Conservation (phyloP, 1,284 basidiomycete species). For the Erythrobasidium hasegawianum region DNA sequence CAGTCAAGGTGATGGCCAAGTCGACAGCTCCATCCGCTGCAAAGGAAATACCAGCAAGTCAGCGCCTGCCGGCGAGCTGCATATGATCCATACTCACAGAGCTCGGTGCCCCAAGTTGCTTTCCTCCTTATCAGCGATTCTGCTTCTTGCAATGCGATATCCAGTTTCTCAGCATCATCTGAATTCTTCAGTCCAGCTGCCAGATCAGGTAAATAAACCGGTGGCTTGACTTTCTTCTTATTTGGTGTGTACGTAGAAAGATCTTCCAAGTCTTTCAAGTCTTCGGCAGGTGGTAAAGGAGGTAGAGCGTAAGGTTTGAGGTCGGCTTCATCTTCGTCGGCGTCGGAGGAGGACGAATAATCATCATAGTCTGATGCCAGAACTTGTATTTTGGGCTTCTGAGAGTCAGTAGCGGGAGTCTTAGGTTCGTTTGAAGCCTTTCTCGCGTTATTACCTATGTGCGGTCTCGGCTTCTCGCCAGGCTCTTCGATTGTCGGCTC, state of each 20-base stretch:
- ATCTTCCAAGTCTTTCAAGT: slow-evolving; percentile 34
- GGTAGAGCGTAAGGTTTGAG: slow-evolving; percentile 38
- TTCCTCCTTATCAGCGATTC: slow-evolving; percentile 79
- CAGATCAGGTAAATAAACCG: slow-evolving; percentile 50
- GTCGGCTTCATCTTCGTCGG: slow-evolving; percentile 36
- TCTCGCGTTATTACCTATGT: not conserved
- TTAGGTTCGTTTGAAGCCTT: not conserved
- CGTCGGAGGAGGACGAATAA: slow-evolving; percentile 9
- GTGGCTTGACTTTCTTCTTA: slow-evolving; percentile 40
- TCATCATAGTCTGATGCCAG: slow-evolving; percentile 21
- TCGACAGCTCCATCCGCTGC: slow-evolving; percentile 83
- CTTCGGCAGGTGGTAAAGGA: slow-evolving; percentile 17
- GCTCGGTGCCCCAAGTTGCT: slow-evolving; percentile 72
- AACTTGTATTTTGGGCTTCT: slow-evolving; percentile 11
- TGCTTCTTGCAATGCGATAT: slow-evolving; percentile 70
- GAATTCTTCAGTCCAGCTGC: slow-evolving; percentile 46
- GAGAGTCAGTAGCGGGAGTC: not conserved
- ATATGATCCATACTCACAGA: slow-evolving; percentile 58
- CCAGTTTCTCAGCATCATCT: slow-evolving; percentile 65
- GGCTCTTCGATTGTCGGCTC: not conserved
- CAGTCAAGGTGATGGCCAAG: slow-evolving; percentile 67
- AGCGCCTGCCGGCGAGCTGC: not conserved
- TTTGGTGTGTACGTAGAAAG: slow-evolving; percentile 18
- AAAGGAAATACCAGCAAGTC: slow-evolving; percentile 8
- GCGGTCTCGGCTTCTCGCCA: not conserved